Evolutionary conservation across 2,329 filamentous ascomycete species (phyloP).

Genomic region (Chaetomiaceae sp.): DNA sequence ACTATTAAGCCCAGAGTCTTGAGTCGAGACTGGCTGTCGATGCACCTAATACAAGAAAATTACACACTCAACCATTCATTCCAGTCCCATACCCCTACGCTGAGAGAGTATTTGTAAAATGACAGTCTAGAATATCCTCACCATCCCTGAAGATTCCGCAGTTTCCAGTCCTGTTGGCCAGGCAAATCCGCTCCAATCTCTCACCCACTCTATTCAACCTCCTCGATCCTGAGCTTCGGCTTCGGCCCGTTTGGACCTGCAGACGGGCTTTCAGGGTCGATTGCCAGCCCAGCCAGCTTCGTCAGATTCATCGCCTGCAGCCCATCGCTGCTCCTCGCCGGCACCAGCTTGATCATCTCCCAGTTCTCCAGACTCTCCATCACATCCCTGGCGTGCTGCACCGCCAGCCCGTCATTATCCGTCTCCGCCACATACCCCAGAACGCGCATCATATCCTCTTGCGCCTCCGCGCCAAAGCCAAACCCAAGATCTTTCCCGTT

Average conservation of each 20-base stretch:
- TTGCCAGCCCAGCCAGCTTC: conserved; percentile 41
- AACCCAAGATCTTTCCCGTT: conserved; percentile 46
- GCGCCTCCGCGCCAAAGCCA: conserved; percentile 52
- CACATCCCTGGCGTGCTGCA: conserved; percentile 62
- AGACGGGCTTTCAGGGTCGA: conserved; percentile 32
- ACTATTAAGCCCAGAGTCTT: too few relatives aligned
- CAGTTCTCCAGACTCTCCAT: conserved; percentile 62
- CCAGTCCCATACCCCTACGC: too few relatives aligned
- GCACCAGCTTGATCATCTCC: conserved; percentile 40
- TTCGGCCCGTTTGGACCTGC: neutral
- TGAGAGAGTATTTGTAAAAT: too few relatives aligned
- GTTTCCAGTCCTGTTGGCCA: too few relatives aligned
- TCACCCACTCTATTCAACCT: conserved; percentile 47
- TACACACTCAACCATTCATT: too few relatives aligned
- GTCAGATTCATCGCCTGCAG: conserved; percentile 19
- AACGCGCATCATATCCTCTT: conserved; percentile 57
- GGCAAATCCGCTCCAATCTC: too few relatives aligned
- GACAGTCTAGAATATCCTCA: too few relatives aligned
- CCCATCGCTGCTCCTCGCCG: conserved; percentile 22
- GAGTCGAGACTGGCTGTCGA: too few relatives aligned
- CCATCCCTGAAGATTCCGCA: too few relatives aligned
- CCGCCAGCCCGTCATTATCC: conserved; percentile 65
- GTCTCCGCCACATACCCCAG: conserved; percentile 60
- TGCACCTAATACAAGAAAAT: too few relatives aligned
- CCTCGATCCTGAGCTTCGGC: conserved; percentile 49